phyloP scores from a whole-genome alignment of 1,284 basidiomycete genomes.

The Tremellales sp. region DNA sequence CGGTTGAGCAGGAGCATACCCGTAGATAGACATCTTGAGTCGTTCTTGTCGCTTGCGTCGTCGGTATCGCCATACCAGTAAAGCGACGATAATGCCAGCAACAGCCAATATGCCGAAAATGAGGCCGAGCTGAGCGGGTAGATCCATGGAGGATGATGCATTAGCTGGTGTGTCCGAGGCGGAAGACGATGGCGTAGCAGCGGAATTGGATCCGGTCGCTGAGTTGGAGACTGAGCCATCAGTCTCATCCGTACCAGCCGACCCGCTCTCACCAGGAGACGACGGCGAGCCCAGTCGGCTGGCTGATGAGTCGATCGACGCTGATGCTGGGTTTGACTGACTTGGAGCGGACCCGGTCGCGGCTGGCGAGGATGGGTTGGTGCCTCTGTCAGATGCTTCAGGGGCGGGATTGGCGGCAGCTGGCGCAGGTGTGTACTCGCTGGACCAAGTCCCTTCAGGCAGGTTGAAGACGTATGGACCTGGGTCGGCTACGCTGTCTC shows the following conservation, averaged over 20 bases:
- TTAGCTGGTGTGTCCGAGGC: not conserved
- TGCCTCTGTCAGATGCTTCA: no score
- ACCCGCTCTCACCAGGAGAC: no score
- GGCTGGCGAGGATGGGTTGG: no score
- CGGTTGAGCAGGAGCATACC: constrained; percentile 2
- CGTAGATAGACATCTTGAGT: constrained; percentile 2
- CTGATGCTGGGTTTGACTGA: no score
- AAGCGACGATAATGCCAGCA: constrained; percentile 5
- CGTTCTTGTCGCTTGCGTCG: constrained; percentile 8
- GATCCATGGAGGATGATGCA: constrained; percentile 5
- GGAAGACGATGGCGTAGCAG: constrained; percentile 1
- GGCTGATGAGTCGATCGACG: no score
- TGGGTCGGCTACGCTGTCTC: constrained; percentile 17
- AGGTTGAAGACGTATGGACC: constrained; percentile 21
- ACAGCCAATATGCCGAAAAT: constrained; percentile 14
- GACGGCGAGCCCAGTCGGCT: no score
- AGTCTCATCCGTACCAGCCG: no score
- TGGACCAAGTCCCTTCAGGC: constrained; percentile 12
- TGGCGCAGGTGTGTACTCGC: constrained; percentile 5
- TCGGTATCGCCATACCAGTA: constrained; percentile 12
- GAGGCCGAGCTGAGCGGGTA: constrained; percentile 12
- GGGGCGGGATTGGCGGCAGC: not conserved
- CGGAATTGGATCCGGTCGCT: not conserved
- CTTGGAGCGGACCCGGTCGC: no score
- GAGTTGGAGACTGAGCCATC: not conserved